Evolutionary conservation across 148 eudicot genomes (phyloP).

Genomic region (Persicaria tinctoria): DNA sequence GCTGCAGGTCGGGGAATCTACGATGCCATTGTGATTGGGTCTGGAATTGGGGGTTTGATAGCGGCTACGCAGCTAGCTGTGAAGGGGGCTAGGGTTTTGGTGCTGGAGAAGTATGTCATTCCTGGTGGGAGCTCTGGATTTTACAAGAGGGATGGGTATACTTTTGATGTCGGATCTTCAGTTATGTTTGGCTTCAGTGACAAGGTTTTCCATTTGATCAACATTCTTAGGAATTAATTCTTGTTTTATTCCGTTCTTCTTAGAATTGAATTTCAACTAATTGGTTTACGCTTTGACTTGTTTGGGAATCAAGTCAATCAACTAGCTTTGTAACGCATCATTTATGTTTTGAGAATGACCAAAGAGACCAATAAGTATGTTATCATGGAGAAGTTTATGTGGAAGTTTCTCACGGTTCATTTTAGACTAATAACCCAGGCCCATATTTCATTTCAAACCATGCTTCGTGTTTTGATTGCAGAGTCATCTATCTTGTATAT

Average conservation of each 20-base stretch:
- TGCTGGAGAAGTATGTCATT: slow-evolving; percentile 91
- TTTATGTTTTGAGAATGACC: not conserved
- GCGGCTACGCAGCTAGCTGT: slow-evolving; percentile 95
- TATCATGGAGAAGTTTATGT: not conserved
- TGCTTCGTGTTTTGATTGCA: not conserved
- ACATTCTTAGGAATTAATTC: not conserved
- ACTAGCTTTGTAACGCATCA: not conserved
- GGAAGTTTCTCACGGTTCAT: not conserved
- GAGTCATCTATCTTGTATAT: not conserved
- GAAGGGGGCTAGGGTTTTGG: slow-evolving; percentile 92
- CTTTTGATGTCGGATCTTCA: slow-evolving; percentile 94
- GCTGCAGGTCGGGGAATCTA: slow-evolving; percentile 24
- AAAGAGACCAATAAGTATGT: not conserved
- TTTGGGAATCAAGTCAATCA: not conserved
- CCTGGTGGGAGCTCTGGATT: slow-evolving; percentile 99
- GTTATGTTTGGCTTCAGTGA: slow-evolving; percentile 98
- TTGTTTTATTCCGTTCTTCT: slow-evolving; percentile 1
- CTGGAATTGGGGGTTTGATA: slow-evolving; percentile 97
- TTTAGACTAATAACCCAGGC: not conserved
- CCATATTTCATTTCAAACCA: not conserved
- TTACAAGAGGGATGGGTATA: slow-evolving; percentile 89
- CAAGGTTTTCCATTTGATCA: slow-evolving; percentile 42
- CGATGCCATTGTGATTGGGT: slow-evolving; percentile 93
- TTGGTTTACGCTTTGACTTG: not conserved
- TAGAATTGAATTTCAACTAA: not conserved